Conservation (phyloP, 2,329 filamentous ascomycete species). For the Colletotrichum sp. region DNA sequence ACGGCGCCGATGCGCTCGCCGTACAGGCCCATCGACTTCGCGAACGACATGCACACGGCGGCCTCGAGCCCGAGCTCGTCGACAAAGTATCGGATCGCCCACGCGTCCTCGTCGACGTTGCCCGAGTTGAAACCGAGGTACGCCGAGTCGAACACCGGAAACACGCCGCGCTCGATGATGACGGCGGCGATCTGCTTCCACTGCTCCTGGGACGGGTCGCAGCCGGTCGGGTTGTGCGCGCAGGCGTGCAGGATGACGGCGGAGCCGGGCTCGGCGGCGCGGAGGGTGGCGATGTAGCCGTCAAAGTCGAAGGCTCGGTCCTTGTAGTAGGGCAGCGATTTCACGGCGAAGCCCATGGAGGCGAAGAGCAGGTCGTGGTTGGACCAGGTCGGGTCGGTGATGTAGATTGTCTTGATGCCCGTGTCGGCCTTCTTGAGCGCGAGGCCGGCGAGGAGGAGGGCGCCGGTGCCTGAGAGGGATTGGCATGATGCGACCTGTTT, state of each 20-base stretch:
- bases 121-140: conserved; percentile 39
- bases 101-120: conserved; percentile 34
- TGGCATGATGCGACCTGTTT: conserved; percentile 39
- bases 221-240: conserved; percentile 48
- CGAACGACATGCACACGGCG: conserved; percentile 64
- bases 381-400: conserved; percentile 46
- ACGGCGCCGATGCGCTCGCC: conserved; percentile 39
- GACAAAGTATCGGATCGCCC: conserved; percentile 36
- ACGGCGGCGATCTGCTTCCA: conserved; percentile 34
- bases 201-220: conserved; percentile 39
- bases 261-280: conserved; percentile 27
- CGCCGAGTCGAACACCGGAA: conserved; percentile 37
- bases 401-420: conserved; percentile 33
- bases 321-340: conserved; percentile 40
- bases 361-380: conserved; percentile 43
- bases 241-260: conserved; percentile 44
- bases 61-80: conserved; percentile 49
- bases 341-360: conserved; percentile 35
- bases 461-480: conserved; percentile 45
- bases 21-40: conserved; percentile 61
- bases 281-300: conserved; percentile 29
- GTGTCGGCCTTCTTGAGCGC: conserved; percentile 31
- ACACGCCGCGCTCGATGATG: conserved; percentile 26
- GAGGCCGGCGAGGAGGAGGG: conserved; percentile 38
- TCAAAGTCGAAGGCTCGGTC: conserved; percentile 36